Conservation (phyloP, 2,329 filamentous ascomycete genomes). For the Fusarium temperatum region DNA sequence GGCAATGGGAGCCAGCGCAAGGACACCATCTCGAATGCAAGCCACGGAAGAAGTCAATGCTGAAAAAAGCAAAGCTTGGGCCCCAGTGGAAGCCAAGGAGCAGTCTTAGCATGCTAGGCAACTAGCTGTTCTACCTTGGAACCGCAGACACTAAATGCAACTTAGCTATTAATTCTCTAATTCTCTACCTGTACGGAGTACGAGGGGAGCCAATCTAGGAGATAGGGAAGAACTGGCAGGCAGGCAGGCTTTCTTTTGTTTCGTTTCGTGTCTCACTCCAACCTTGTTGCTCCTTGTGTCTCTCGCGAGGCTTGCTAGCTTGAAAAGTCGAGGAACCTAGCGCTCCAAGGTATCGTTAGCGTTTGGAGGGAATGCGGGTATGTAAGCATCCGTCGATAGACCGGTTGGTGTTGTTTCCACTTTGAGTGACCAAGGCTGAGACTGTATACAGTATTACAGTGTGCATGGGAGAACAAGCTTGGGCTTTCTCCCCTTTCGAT, state of each 20-base stretch:
- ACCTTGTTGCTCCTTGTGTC: constrained; percentile 21
- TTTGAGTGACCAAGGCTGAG: constrained; percentile 4
- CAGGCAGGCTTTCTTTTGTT: constrained; percentile 14
- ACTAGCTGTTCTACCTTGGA: no score
- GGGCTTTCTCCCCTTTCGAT: not conserved
- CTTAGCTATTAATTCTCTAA: no score
- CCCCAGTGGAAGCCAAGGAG: not conserved
- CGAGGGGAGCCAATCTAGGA: not conserved
- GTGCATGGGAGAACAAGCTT: not conserved
- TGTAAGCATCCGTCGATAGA: constrained; percentile 16
- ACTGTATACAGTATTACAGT: constrained; percentile 24
- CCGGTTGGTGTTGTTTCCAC: constrained; percentile 1
- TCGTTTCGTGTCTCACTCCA: constrained; percentile 26
- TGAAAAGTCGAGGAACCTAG: not conserved
- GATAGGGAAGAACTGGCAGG: not conserved
- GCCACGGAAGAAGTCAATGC: not conserved
- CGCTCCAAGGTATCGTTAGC: constrained; percentile 1
- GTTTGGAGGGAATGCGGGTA: constrained; percentile 27
- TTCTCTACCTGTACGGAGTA: not conserved
- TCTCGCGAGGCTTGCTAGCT: constrained; percentile 30
- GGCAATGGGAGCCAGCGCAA: not conserved
- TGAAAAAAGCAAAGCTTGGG: constrained; percentile 1
- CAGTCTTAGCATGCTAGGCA: not conserved
- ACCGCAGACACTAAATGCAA: no score
- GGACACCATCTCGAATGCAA: constrained; percentile 7